These are phyloP conservation scores for Serpula lacrymans DNA, from an alignment of 768 basidiomycete genomes.

Conservation along the genomic window DNA sequence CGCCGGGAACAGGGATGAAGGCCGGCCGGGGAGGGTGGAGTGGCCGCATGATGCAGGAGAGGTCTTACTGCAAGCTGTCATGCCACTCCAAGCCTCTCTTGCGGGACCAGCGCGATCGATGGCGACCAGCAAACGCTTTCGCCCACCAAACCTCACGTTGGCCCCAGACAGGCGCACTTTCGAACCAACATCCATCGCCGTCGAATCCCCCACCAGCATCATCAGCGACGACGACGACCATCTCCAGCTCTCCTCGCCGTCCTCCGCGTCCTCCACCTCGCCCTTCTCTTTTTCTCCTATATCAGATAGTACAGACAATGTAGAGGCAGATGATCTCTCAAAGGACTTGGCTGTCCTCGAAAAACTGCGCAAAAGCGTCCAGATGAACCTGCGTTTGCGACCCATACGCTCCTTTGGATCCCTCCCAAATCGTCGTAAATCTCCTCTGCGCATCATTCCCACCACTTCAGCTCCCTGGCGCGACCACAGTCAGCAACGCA, in stretches of 20 bases:
- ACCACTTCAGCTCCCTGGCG: constrained; percentile 8
- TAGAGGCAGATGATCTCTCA: constrained; percentile 54
- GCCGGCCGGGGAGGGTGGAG: background rate
- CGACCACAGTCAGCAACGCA: constrained; percentile 16
- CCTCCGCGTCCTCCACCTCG: constrained; percentile 22
- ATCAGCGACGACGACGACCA: constrained; percentile 32
- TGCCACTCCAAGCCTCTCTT: background rate
- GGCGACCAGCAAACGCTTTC: constrained; percentile 33
- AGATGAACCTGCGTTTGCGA: constrained; percentile 73
- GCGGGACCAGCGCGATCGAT: too few species aligned
- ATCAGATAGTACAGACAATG: constrained; percentile 7
- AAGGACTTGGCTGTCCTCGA: constrained; percentile 68
- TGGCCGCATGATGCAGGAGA: background rate
- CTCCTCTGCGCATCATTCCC: constrained; percentile 13
- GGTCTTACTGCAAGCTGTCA: background rate
- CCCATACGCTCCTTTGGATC: constrained; percentile 63
- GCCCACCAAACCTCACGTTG: constrained; percentile 53
- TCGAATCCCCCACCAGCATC: constrained; percentile 33
- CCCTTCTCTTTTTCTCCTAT: constrained; percentile 11
- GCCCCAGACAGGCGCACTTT: constrained; percentile 26
- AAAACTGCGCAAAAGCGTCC: constrained; percentile 64
- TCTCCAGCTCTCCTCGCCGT: constrained; percentile 26
- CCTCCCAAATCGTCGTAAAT: constrained; percentile 43
- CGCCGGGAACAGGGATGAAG: background rate
- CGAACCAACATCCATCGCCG: constrained; percentile 19